Percentiles rank a stretch among this genome's conserved stretches.
Evolutionary conservation across 345 rosid species (phyloP).

Genomic region (Arabidopsis thaliana): TAIR10.1 NC_003075.7:15666501-15667000

Average conservation of each 20-base stretch:
- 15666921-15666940: neutral
- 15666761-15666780: neutral
- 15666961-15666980: neutral
- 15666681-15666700: slow-evolving; percentile 38
- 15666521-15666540: slow-evolving; percentile 5
- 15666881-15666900: neutral
- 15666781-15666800: neutral
- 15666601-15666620: slow-evolving; percentile 40
- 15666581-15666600: neutral
- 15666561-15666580: neutral
- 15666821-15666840: neutral
- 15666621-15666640: slow-evolving; percentile 25
- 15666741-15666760: neutral
- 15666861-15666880: neutral
- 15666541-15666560: slow-evolving; percentile 11
- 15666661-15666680: slow-evolving; percentile 39
- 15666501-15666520: neutral
- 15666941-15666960: neutral
- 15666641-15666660: slow-evolving; percentile 36
- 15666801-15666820: neutral
- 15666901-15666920: neutral
- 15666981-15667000: no score
- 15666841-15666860: neutral
- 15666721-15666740: slow-evolving; percentile 40
- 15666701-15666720: slow-evolving; percentile 32